Base-by-base conservation (phyloP, 257 asterid genomes). In the Scutellaria minor region DNA sequence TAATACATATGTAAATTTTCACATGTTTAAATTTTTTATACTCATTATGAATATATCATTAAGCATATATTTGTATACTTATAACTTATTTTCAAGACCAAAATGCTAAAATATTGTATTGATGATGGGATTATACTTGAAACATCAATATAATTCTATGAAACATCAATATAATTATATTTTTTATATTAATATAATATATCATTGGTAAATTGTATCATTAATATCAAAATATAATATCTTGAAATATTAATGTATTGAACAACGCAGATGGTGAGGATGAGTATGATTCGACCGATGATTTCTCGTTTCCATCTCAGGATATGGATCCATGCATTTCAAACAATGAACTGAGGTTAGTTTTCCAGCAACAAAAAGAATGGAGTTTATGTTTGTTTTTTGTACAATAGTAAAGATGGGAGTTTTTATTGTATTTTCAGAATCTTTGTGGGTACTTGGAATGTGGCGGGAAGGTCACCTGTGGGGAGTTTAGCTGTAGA, bases 361-460 rank as follows among this genome's bases (percentile, higher is more conserved):
- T 62, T 62, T 73, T 66, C 45, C 0, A 14, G 47, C 47, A 48
- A 70, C 44, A 73, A 6, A 40, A 18, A 1, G 27, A 40, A 54
- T 20, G 18, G 31, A 39, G 52, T 18, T 24, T 13, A 9, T 10
- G 42, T 57, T 22, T 53, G 12, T 18, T 64, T 48, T 46, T 65
- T 51, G 7, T 31, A 10, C 11, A 31, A 13, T 27, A 59, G 18
- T 20, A 70, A 15, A 14, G 73, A 15, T 41, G 40, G 4, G 50
- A 64, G 61, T 27, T 76, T 57, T 78, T 64, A 5, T 18, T n/a
- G 14, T 45, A 15, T 35, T 68, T 77, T 56, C 80, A 93, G 98
- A 81, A 83, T 93, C 27, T 93, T 90, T 50, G 96, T 93, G 81
- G 97, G 98, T 10, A 93, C 93, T 48, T 93, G 98, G 98, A 93